A percentile compares a stretch with the other conserved stretches of the same genome.
These are phyloP conservation scores for Scedosporium boydii DNA, from an alignment of 2,329 filamentous ascomycete genomes.

Conservation along the genomic window DNA sequence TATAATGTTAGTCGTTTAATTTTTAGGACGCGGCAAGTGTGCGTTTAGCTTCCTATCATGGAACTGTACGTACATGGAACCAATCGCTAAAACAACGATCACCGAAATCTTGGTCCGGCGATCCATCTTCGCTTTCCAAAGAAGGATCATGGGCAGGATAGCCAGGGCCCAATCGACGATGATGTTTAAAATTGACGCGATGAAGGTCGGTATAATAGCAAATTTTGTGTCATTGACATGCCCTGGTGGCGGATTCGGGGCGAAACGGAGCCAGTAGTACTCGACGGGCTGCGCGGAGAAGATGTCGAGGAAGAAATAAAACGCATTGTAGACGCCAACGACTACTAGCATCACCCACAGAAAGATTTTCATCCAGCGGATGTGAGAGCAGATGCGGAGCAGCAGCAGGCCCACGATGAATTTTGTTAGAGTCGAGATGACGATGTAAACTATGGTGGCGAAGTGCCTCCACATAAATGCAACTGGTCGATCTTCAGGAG, in stretches of 20 bases:
- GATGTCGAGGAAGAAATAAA: constrained; percentile 26
- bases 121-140: too few relatives aligned
- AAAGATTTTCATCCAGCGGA: constrained; percentile 21
- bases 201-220: neutral
- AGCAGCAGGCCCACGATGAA: constrained; percentile 28
- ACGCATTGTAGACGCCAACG: constrained; percentile 21
- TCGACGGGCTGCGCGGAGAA: constrained; percentile 27
- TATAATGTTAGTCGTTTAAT: neutral
- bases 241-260: constrained; percentile 8
- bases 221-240: neutral
- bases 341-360: constrained; percentile 22
- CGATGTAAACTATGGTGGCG: constrained; percentile 18
- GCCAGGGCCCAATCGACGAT: neutral
- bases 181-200: too few relatives aligned
- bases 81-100: too few relatives aligned
- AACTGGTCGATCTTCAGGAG: too few relatives aligned
- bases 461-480: too few relatives aligned
- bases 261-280: constrained; percentile 29
- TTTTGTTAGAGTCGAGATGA: constrained; percentile 28
- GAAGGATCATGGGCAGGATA: neutral
- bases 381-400: constrained; percentile 23
- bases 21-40: neutral
- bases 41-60: neutral
- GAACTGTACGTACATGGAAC: too few relatives aligned
- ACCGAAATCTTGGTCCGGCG: too few relatives aligned